Evolutionary conservation across 2,329 filamentous ascomycete species (phyloP), one percentile per base, ranked within the genome.

Genomic region (Monosporascus sp.): DNA sequence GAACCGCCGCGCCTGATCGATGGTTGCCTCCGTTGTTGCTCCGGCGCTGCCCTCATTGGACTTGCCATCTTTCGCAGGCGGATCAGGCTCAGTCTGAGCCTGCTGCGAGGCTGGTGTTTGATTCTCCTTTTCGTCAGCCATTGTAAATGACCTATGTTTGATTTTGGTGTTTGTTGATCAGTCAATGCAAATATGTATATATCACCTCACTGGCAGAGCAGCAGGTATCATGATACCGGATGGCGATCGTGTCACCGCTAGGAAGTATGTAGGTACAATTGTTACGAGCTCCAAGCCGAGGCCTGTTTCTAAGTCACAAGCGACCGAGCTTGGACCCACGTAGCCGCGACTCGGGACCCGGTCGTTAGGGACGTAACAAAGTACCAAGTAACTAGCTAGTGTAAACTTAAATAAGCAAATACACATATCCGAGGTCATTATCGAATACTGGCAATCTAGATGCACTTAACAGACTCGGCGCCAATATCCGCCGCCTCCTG

Each of bases 1-100:
- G 66, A 96, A 97, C 51, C 78, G 82, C 44, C 81, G 79, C 27
- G 91, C 91, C 65, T 91, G 83, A 17, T 90, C 83, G 37, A 89
- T 51, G 27, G 64, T 67, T 44, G 56, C 46, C n/a, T 61, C 43
- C n/a, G 43, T 5, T 31, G 43, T 17, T 24, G 37, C 48, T 16
- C 37, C 11, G 24, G 20, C 62, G 36, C 64, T 61, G 48, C 69
- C 63, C 41, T 70, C 61, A 50, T 53, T 40, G 7, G 56, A 37
- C 55, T 54, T 52, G 56, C 57, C 54, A n/a, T 57, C 41, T 19
- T 60, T 56, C 24, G 56, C 34, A 38, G 53, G 48, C 50, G 57
- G 41, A 31, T 58, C 50, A 31, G 55, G 27, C 26, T 55, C 41
- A 31, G 52, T 49, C 49, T 57, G 52, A 17, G 54, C 20, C 38